Conservation (phyloP, 805 yeast genomes). For the Teunomyces kruisii region DNA sequence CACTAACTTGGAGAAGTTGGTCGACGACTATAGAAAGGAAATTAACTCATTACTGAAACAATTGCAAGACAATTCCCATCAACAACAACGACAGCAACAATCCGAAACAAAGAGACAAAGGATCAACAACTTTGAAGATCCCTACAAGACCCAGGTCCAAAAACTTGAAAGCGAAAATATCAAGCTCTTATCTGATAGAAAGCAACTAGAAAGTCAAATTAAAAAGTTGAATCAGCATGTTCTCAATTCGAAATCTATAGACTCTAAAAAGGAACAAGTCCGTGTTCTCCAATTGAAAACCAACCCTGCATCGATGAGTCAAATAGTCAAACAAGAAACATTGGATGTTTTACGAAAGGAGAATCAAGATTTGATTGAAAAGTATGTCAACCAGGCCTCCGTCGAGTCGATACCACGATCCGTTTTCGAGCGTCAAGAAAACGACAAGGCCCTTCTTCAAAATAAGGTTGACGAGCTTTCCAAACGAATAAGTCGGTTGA, state of each 20-base stretch:
- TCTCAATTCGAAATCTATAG: slow-evolving; percentile 20
- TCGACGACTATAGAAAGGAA: slow-evolving; percentile 57
- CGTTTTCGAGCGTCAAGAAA: slow-evolving; percentile 59
- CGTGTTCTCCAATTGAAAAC: slow-evolving; percentile 62
- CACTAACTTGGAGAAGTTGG: slow-evolving; percentile 44
- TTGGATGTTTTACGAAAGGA: slow-evolving; percentile 55
- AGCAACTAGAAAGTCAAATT: slow-evolving; percentile 35
- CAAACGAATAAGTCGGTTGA: slow-evolving; percentile 54
- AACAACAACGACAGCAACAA: slow-evolving; percentile 12
- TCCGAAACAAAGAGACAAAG: slow-evolving; percentile 26
- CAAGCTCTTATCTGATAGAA: slow-evolving; percentile 34
- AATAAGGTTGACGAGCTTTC: slow-evolving; percentile 46
- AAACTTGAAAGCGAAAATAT: slow-evolving; percentile 43
- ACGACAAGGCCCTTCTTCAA: slow-evolving; percentile 52
- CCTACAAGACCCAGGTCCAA: slow-evolving; percentile 18
- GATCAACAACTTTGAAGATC: slow-evolving; percentile 18
- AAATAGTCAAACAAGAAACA: slow-evolving; percentile 53
- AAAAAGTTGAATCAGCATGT: slow-evolving; percentile 36
- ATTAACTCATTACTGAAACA: slow-evolving; percentile 44
- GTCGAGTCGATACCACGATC: slow-evolving; percentile 53
- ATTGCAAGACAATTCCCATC: slow-evolving; percentile 24
- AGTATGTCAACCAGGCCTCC: slow-evolving; percentile 14
- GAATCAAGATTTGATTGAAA: slow-evolving; percentile 51
- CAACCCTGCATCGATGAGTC: slow-evolving; percentile 65
- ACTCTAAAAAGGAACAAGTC: slow-evolving; percentile 21